phyloP scores from a whole-genome alignment of 805 yeast genomes.

The Candida ipomoeae region DNA sequence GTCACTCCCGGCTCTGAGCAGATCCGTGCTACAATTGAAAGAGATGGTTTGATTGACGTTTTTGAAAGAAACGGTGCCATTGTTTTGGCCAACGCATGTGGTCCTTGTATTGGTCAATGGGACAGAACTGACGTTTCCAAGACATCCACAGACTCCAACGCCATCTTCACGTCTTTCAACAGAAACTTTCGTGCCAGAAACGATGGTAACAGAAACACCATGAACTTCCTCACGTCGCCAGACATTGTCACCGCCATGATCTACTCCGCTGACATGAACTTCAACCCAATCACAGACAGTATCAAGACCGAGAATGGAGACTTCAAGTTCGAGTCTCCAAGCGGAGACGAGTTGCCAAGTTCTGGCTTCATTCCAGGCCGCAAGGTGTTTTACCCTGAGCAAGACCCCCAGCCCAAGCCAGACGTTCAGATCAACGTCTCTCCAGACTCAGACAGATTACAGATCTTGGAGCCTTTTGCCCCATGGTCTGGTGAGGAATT shows the following conservation, averaged over 20 bases:
- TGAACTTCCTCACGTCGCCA: constrained; percentile 98
- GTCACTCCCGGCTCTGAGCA: constrained; percentile 99
- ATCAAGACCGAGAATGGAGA: constrained; percentile 67
- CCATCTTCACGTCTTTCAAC: constrained; percentile 95
- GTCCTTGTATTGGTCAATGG: constrained; percentile 99
- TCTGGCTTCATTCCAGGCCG: constrained; percentile 77
- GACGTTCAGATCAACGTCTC: constrained; percentile 64
- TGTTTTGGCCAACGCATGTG: constrained; percentile 96
- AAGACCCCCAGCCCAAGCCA: constrained; percentile 61
- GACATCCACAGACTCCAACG: constrained; percentile 64
- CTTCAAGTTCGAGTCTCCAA: constrained; percentile 77
- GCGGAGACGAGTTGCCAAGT: constrained; percentile 79
- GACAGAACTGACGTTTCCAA: constrained; percentile 79
- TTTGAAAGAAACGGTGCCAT: constrained; percentile 86
- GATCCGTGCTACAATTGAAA: constrained; percentile 92
- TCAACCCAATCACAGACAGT: constrained; percentile 88
- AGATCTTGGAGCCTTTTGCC: constrained; percentile 81
- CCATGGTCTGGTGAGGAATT: constrained; percentile 87
- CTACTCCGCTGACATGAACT: constrained; percentile 87
- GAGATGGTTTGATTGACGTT: constrained; percentile 83
- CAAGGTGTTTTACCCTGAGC: constrained; percentile 66
- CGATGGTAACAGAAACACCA: constrained; percentile 96
- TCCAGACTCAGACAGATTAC: constrained; percentile 88
- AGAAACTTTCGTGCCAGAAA: constrained; percentile 97
- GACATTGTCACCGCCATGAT: constrained; percentile 97